Evolutionary conservation across 495 filamentous ascomycete species (phyloP), one percentile per base, ranked within the genome.

Genomic region (Acidiella bohemica): DNA sequence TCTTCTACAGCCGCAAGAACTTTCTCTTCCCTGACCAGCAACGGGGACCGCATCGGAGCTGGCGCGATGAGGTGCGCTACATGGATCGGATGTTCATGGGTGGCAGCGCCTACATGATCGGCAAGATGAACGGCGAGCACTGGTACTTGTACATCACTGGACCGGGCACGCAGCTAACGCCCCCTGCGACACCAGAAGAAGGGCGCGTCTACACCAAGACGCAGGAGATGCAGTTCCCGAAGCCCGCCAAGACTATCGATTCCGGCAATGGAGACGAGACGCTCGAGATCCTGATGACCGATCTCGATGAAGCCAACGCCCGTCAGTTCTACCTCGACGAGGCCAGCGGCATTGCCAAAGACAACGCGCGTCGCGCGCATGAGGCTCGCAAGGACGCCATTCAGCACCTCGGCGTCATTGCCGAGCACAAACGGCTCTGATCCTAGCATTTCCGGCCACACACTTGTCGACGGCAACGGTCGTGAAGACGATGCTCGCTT

Each of bases 1-100:
- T 99, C 32, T 99, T 99, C 66, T 99, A 99, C 62, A 95, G 88
- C 54, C 77, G 92, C 42, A 96, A 96, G 76, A 96, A 94, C 62
- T 99, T 92, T 53, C 68, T 96, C 39, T 96, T 90, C 61, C 92
- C 92, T 2, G 83, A 95, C 53, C 83, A 84, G 59, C 92, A 99
- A 63, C 80, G 67, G 14, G 86, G 87, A 24, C 92, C 92, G 33
- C 92, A 99, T 58, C 80, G 84, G 42, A 96, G 86, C 73, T 99
- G 92, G 92, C 78, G 84, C 49, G 76, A 95, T 51, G 92, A 99
- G 57, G 92, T 99, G 48, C 77, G 75, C 40, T 90, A 73, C 46
- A 68, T 99, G 44, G 92, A 99, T 63, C 73, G 76, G 52, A 79
- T 82, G 53, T 96, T 96, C 58, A 67, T 80, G 32, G 80, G 82